A percentile compares a stretch with the other conserved stretches of the same genome.
Conservation (phyloP, 345 rosid genomes). For the Lepidium didymum region DNA sequence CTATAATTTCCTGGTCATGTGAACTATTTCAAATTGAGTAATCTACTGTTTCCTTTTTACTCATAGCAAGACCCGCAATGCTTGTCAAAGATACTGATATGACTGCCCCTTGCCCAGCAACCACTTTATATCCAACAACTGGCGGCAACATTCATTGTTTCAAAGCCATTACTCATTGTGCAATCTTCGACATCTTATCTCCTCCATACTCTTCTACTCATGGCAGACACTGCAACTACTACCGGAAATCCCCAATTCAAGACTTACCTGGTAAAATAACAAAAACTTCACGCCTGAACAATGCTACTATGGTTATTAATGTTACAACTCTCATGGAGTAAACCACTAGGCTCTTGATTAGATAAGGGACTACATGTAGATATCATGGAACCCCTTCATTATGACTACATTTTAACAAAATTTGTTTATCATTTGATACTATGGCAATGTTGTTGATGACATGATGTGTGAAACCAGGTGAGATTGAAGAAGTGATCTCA, state of each 20-base stretch:
- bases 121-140: conserved; percentile 62
- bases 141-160: conserved; percentile 91
- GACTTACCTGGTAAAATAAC: conserved; percentile 51
- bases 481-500: conserved; percentile 45
- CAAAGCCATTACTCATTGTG: conserved; percentile 73
- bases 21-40: neutral
- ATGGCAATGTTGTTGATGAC: conserved; percentile 3
- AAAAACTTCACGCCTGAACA: neutral
- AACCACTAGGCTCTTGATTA: neutral
- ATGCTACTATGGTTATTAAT: neutral
- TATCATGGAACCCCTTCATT: neutral
- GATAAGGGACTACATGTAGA: neutral
- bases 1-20: neutral
- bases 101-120: conserved; percentile 63
- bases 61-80: conserved; percentile 80
- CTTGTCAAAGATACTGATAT: conserved; percentile 65
- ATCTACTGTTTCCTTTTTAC: conserved; percentile 3
- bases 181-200: conserved; percentile 67
- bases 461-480: conserved; percentile 35
- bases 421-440: neutral
- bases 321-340: neutral
- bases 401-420: neutral
- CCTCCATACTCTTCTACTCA: conserved; percentile 66
- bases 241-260: conserved; percentile 37
- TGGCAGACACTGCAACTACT: conserved; percentile 72